Conservation (phyloP, 352 stramenopile species). For the Phytophthora tentaculata region DNA sequence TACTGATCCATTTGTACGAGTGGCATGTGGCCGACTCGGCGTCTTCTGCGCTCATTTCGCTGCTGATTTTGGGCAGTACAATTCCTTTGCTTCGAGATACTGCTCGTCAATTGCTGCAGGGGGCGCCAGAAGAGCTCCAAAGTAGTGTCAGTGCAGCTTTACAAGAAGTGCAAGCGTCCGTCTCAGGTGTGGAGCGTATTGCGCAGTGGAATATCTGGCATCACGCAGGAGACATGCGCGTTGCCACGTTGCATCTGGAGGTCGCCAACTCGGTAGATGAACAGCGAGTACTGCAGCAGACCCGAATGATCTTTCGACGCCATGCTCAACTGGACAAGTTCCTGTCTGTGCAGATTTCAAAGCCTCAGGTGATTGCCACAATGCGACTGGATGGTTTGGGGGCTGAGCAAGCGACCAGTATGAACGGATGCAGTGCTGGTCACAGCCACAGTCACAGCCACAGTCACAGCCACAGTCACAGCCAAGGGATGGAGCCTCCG, state of each 20-base stretch:
- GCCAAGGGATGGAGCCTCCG: conserved; percentile 21
- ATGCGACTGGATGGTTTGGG: conserved; percentile 10
- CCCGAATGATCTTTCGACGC: conserved; percentile 52
- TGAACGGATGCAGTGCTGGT: conserved; percentile 25
- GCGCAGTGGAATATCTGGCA: conserved; percentile 82
- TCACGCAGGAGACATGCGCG: conserved; percentile 63
- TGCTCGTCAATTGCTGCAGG: conserved; percentile 73
- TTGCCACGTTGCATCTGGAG: conserved; percentile 68
- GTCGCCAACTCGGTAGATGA: conserved; percentile 54
- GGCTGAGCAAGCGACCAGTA: conserved; percentile 10
- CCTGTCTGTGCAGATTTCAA: conserved; percentile 69
- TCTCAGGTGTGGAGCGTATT: conserved; percentile 53
- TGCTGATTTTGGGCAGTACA: conserved; percentile 88
- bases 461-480: conserved; percentile 32
- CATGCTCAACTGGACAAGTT: conserved; percentile 54
- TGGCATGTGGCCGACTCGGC: conserved; percentile 87
- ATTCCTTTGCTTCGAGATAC: conserved; percentile 81
- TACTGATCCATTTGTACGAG: conserved; percentile 85
- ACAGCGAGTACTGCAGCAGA: conserved; percentile 61
- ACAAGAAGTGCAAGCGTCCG: conserved; percentile 48
- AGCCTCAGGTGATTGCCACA: conserved; percentile 35
- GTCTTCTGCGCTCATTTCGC: conserved; percentile 83
- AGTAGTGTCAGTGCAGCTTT: conserved; percentile 50
- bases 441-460: conserved; percentile 29
- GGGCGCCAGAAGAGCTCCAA: conserved; percentile 65